Percentiles rank a stretch among this genome's conserved stretches.
Evolutionary conservation across 139 green algal species (phyloP).

Genomic region (Chlorella sp.): DNA sequence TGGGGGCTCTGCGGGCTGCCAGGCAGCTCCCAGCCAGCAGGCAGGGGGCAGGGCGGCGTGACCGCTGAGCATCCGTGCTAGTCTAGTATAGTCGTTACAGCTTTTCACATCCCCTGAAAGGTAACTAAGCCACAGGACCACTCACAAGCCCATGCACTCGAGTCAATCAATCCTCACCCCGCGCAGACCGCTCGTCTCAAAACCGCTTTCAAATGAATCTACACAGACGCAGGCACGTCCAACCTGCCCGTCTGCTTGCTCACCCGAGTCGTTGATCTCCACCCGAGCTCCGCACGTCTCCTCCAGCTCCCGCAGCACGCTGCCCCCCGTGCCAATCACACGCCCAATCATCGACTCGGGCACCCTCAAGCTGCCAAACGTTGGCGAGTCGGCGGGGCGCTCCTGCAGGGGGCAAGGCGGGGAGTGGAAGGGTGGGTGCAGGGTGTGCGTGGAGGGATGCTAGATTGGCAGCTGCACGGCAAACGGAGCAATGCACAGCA

Average conservation of each 20-base stretch:
- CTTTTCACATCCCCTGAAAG: too few species aligned
- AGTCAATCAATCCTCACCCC: too few species aligned
- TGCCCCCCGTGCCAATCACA: slow-evolving; percentile 61
- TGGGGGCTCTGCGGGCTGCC: background rate
- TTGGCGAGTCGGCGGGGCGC: background rate
- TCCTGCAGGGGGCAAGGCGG: background rate
- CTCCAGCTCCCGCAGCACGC: slow-evolving; percentile 58
- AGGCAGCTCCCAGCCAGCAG: background rate
- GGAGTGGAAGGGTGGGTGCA: background rate
- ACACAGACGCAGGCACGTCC: background rate
- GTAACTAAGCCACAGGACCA: too few species aligned
- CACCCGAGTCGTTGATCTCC: slow-evolving; percentile 46
- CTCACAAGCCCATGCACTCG: too few species aligned
- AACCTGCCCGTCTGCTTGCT: background rate
- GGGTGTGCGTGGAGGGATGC: background rate
- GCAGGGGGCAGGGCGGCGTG: background rate
- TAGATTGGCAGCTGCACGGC: background rate
- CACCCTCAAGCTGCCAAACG: slow-evolving; percentile 49
- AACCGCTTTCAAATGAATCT: too few species aligned
- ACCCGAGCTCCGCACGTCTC: slow-evolving; percentile 40
- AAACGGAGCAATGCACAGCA: background rate
- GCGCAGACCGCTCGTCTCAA: too few species aligned
- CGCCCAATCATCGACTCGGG: slow-evolving; percentile 47
- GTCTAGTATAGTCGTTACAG: too few species aligned
- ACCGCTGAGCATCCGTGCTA: background rate